Evolutionary conservation across 164 flowering plant genomes (phyloP).

Genomic region (Stephania cephalantha): DNA sequence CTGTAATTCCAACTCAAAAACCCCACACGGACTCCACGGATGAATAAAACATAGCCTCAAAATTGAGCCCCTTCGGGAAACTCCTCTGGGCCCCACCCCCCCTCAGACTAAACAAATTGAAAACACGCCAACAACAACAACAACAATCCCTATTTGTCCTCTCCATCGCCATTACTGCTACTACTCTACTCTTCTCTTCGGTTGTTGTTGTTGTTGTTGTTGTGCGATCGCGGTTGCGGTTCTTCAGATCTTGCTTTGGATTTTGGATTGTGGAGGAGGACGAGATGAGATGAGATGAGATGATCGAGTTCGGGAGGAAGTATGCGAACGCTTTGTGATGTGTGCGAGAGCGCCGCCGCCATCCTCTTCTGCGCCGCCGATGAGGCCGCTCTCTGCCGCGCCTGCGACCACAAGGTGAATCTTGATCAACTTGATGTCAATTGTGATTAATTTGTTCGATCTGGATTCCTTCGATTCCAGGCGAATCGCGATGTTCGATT

Average conservation of each 20-base stretch:
- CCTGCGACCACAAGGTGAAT: constrained; percentile 62
- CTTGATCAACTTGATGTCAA: not conserved
- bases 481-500: not conserved
- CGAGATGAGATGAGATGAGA: constrained; percentile 15
- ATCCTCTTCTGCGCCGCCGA: constrained; percentile 77
- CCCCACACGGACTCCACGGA: too few relatives aligned
- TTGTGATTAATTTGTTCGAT: not conserved
- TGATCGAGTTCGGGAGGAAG: constrained; percentile 22
- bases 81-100: not conserved
- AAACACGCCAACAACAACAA: not conserved
- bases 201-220: too few relatives aligned
- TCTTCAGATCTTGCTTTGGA: too few relatives aligned
- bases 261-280: too few relatives aligned
- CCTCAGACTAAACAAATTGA: not conserved
- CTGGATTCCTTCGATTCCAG: not conserved
- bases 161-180: too few relatives aligned
- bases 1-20: not conserved
- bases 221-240: not conserved
- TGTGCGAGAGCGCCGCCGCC: constrained; percentile 71
- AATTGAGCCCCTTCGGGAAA: not conserved
- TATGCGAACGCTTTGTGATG: constrained; percentile 80
- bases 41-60: not conserved
- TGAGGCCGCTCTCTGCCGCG: constrained; percentile 72
- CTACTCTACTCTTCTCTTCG: too few relatives aligned
- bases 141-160: not conserved